These are phyloP conservation scores for Mucor irregularis DNA, from an alignment of 371 early-diverging fungal species.

Conservation along the genomic window DNA sequence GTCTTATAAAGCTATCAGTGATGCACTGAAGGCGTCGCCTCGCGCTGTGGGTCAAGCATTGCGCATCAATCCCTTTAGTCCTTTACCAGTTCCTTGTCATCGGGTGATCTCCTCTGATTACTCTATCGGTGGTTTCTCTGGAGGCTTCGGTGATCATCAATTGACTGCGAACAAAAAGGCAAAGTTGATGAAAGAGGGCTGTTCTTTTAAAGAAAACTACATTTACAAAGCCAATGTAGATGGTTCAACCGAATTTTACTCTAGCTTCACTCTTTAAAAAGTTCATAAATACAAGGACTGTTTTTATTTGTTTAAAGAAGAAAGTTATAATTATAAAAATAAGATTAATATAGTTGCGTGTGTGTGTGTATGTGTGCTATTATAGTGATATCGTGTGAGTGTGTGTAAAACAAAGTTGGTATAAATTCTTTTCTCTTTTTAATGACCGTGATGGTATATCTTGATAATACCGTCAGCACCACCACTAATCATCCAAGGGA, in stretches of 20 bases:
- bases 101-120: slow-evolving; percentile 70
- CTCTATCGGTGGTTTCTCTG: slow-evolving; percentile 75
- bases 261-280: no score
- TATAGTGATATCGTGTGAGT: no score
- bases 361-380: no score
- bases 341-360: no score
- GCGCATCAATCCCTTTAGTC: slow-evolving; percentile 74
- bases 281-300: no score
- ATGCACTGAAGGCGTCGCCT: slow-evolving; percentile 61
- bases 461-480: slow-evolving; percentile 80
- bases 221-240: slow-evolving; percentile 41
- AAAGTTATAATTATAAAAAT: background rate
- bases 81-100: slow-evolving; percentile 81
- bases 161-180: slow-evolving; percentile 69
- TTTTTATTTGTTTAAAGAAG: background rate
- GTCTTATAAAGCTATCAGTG: slow-evolving; percentile 76
- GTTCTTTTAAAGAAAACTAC: slow-evolving; percentile 64
- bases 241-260: slow-evolving; percentile 27
- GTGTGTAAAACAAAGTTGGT: no score
- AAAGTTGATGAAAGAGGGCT: slow-evolving; percentile 68
- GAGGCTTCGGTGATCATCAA: slow-evolving; percentile 62
- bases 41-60: slow-evolving; percentile 83
- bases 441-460: slow-evolving; percentile 52
- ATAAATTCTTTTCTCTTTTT: no score
- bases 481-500: slow-evolving; percentile 71